Conservation (phyloP, 2,329 filamentous ascomycete genomes). For the Talaromyces sp. region DNA sequence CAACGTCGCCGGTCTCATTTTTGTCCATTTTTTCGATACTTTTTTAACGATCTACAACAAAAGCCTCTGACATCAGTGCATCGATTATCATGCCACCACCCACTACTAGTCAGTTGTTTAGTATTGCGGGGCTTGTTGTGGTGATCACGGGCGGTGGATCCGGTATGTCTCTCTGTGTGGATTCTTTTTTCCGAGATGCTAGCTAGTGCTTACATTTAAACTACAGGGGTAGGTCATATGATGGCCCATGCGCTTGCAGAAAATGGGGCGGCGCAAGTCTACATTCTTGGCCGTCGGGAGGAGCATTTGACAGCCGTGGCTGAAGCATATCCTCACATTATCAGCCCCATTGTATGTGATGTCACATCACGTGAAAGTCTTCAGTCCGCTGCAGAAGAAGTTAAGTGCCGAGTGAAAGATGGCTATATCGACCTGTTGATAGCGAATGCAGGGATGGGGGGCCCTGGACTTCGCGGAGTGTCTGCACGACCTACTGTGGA, state of each 20-base stretch:
- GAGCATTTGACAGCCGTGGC: conserved; percentile 39
- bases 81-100: no score
- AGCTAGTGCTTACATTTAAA: no score
- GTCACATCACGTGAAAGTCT: neutral
- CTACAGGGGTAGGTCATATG: conserved; percentile 43
- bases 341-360: neutral
- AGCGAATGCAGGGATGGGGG: conserved; percentile 52
- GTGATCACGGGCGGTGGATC: no score
- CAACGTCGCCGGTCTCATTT: no score
- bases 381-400: conserved; percentile 35
- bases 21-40: no score
- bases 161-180: no score
- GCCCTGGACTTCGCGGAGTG: conserved; percentile 14
- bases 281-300: conserved; percentile 54
- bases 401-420: conserved; percentile 39
- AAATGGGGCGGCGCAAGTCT: conserved; percentile 56
- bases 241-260: conserved; percentile 47
- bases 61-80: no score
- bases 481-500: neutral
- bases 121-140: no score
- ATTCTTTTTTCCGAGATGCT: no score
- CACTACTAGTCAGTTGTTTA: no score
- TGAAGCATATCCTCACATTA: neutral
- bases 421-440: conserved; percentile 56
- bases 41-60: no score